phyloP scores from a whole-genome alignment of 441 rosid species.

The Adansonia madagascariensis region DNA sequence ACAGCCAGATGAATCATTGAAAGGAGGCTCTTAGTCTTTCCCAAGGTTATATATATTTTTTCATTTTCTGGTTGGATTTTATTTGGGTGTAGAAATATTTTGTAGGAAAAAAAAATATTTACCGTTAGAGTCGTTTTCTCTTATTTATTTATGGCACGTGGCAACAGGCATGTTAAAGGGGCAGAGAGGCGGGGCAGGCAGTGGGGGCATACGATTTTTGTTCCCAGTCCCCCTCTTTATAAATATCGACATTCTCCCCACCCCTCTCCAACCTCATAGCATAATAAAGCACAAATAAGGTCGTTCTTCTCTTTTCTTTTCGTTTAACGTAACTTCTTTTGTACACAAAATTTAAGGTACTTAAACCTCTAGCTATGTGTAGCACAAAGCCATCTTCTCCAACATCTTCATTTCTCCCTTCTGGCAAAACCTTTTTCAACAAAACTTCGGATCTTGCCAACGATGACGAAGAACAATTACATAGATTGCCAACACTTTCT shows the following conservation, averaged over 20 bases:
- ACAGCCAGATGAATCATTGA: too few species aligned
- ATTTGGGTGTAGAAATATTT: too few species aligned
- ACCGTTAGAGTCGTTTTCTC: too few species aligned
- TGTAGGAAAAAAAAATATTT: too few species aligned
- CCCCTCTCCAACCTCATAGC: constrained; percentile 19
- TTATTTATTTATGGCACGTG: too few species aligned
- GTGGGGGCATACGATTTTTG: too few species aligned
- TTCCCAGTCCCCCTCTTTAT: constrained; percentile 36
- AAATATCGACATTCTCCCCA: constrained; percentile 29
- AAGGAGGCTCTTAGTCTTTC: too few species aligned
- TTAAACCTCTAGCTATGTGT: constrained; percentile 45
- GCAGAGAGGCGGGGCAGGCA: too few species aligned
- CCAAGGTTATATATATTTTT: too few species aligned
- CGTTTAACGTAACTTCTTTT: constrained; percentile 3
- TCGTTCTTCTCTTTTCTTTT: background rate
- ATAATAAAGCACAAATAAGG: constrained; percentile 11
- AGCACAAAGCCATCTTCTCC: constrained; percentile 63
- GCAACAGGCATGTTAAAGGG: too few species aligned
- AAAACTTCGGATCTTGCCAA: constrained; percentile 39
- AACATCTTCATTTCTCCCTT: constrained; percentile 41
- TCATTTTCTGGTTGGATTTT: too few species aligned
- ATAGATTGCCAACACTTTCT: constrained; percentile 76
- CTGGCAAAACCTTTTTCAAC: constrained; percentile 46
- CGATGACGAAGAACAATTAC: constrained; percentile 45
- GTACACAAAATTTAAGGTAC: constrained; percentile 10